These are phyloP conservation scores for Stephanodiscus triporus DNA, from an alignment of 108 stramenopile genomes.

Conservation along the genomic window DNA sequence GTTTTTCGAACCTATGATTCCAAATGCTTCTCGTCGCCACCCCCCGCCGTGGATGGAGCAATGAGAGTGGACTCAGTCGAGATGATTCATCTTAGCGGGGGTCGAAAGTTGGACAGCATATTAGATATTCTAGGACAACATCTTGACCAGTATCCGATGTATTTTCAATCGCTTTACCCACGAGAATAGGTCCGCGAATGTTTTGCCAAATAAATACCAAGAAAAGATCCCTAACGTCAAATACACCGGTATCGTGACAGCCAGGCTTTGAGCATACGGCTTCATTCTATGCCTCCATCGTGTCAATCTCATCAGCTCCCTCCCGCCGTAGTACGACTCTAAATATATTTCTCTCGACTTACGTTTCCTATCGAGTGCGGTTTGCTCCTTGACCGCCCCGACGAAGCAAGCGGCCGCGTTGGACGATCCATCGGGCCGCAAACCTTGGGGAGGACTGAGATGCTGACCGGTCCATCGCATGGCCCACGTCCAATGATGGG, in stretches of 20 bases:
- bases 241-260: conserved; percentile 32
- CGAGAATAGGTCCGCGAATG: conserved; percentile 10
- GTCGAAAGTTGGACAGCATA: too few relatives aligned
- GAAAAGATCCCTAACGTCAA: conserved; percentile 5
- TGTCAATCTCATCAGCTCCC: conserved; percentile 16
- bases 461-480: conserved; percentile 44
- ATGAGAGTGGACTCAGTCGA: too few relatives aligned
- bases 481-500: conserved; percentile 45
- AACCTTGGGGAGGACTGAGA: conserved; percentile 32
- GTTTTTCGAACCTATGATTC: too few relatives aligned
- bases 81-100: too few relatives aligned
- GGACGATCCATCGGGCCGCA: conserved; percentile 27
- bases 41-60: too few relatives aligned
- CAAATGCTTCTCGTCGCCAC: too few relatives aligned
- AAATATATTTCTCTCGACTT: conserved; percentile 11
- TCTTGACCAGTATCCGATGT: too few relatives aligned
- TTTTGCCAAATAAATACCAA: conserved; percentile 33
- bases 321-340: conserved; percentile 26
- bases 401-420: conserved; percentile 37
- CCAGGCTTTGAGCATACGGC: conserved; percentile 27
- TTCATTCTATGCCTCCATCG: conserved; percentile 25
- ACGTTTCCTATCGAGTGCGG: conserved; percentile 6
- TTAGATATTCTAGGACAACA: too few relatives aligned
- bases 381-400: conserved; percentile 28
- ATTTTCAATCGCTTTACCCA: conserved; percentile 1